These are phyloP conservation scores for Carex pumila DNA, from an alignment of 176 grass and related monocot genomes.

Conservation along the genomic window DNA sequence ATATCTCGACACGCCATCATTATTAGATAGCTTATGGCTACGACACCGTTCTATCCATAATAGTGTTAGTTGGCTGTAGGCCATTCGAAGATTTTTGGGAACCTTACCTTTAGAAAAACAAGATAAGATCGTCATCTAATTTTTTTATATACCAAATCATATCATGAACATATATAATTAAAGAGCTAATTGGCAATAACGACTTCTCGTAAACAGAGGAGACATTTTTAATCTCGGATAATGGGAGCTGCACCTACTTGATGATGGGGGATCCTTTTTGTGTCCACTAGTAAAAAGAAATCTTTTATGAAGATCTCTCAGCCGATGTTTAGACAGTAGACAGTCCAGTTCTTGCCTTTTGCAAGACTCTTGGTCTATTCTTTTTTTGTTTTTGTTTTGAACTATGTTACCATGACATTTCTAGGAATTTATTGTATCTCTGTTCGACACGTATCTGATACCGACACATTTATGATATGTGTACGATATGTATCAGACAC, in stretches of 20 bases:
- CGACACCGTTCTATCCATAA: not conserved
- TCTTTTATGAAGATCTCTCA: not conserved
- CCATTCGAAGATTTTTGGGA: not conserved
- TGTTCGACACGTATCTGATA: too few relatives aligned
- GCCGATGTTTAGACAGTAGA: too few relatives aligned
- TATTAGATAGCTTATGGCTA: not conserved
- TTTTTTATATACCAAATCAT: constrained; percentile 7
- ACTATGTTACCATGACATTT: too few relatives aligned
- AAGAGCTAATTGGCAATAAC: not conserved
- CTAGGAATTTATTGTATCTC: too few relatives aligned
- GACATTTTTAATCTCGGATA: not conserved
- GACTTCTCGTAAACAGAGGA: not conserved
- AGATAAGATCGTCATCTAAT: constrained; percentile 8
- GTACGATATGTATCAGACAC: too few relatives aligned
- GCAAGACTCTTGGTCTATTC: too few relatives aligned
- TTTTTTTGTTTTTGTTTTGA: too few relatives aligned
- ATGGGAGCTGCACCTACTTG: not conserved
- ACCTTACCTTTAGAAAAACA: not conserved
- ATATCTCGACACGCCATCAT: not conserved
- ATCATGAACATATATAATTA: not conserved
- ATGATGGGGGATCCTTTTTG: not conserved
- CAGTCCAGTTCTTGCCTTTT: too few relatives aligned
- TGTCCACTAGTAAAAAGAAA: not conserved
- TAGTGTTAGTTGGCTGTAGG: not conserved
- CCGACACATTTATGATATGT: too few relatives aligned